Percentiles rank a stretch among this genome's conserved stretches.
Conservation (phyloP, 495 filamentous ascomycete species). For the Sabuloglossum arenarium region DNA sequence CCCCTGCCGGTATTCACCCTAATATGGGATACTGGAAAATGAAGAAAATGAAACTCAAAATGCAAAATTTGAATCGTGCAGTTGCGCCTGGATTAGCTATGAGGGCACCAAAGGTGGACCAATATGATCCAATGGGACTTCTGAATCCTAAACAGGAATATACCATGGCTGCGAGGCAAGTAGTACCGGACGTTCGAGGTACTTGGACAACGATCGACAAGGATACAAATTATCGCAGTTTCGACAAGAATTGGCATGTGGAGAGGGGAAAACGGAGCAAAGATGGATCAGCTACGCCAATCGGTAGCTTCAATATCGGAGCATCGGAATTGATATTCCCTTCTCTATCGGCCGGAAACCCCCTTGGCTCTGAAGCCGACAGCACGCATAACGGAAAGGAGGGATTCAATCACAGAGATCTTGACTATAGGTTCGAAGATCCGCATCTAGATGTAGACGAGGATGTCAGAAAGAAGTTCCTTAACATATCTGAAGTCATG, state of each 20-base stretch:
- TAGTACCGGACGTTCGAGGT: neutral
- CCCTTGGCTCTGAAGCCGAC: neutral
- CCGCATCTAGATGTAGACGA: slow-evolving; percentile 5
- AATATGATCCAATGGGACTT: neutral
- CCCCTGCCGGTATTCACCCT: no score
- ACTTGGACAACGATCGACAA: slow-evolving; percentile 3
- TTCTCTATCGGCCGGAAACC: neutral
- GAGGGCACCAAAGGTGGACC: slow-evolving; percentile 3
- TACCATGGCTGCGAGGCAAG: neutral
- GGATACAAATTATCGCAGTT: neutral
- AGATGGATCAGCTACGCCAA: neutral
- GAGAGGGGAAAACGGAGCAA: neutral
- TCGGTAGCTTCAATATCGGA: neutral
- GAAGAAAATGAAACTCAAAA: no score
- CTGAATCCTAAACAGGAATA: neutral
- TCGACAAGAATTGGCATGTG: neutral
- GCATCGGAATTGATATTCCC: neutral
- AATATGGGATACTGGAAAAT: no score
- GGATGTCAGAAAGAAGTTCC: slow-evolving; percentile 4
- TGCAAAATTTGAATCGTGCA: neutral
- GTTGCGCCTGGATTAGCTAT: slow-evolving; percentile 5
- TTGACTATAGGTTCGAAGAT: slow-evolving; percentile 2
- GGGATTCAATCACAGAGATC: neutral
- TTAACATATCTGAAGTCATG: neutral
- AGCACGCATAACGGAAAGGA: no score